These are phyloP conservation scores for Mortierella sp. DNA, from an alignment of 371 early-diverging fungal genomes.

Conservation along the genomic window DNA sequence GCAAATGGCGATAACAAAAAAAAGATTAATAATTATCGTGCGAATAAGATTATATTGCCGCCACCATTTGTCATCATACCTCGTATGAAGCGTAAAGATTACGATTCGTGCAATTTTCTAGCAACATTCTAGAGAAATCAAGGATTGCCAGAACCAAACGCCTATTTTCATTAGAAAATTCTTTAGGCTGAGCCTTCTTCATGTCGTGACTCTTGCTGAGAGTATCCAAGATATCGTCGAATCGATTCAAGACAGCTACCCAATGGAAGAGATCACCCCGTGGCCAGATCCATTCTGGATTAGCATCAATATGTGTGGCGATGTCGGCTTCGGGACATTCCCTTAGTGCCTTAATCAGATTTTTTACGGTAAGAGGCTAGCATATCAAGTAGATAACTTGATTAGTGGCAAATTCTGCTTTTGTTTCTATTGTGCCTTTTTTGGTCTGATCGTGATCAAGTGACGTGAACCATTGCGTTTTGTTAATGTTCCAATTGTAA, in stretches of 20 bases:
- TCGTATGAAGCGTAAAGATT: slow-evolving; percentile 94
- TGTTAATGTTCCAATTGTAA: not conserved
- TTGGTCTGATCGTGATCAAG: not conserved
- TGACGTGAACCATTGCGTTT: not conserved
- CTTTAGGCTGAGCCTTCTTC: slow-evolving; percentile 69
- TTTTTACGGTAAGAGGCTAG: slow-evolving; percentile 69
- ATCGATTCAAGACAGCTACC: slow-evolving; percentile 93
- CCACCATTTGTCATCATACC: slow-evolving; percentile 60
- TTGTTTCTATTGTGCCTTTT: not conserved
- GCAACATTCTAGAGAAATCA: slow-evolving; percentile 79
- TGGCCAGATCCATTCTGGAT: slow-evolving; percentile 81
- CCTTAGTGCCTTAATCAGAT: slow-evolving; percentile 67
- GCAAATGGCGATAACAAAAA: not conserved
- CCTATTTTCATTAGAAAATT: slow-evolving; percentile 68
- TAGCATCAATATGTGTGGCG: slow-evolving; percentile 60
- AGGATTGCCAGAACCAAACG: slow-evolving; percentile 77
- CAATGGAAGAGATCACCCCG: slow-evolving; percentile 96
- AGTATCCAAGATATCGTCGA: slow-evolving; percentile 84
- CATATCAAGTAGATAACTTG: not conserved
- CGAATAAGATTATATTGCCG: not conserved
- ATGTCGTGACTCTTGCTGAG: slow-evolving; percentile 76
- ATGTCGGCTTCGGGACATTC: slow-evolving; percentile 71
- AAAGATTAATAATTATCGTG: not conserved
- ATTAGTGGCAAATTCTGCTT: slow-evolving; percentile 15
- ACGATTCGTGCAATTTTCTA: slow-evolving; percentile 96